Conservation (phyloP, 352 stramenopile genomes). For the Pythium aristosporum region DNA sequence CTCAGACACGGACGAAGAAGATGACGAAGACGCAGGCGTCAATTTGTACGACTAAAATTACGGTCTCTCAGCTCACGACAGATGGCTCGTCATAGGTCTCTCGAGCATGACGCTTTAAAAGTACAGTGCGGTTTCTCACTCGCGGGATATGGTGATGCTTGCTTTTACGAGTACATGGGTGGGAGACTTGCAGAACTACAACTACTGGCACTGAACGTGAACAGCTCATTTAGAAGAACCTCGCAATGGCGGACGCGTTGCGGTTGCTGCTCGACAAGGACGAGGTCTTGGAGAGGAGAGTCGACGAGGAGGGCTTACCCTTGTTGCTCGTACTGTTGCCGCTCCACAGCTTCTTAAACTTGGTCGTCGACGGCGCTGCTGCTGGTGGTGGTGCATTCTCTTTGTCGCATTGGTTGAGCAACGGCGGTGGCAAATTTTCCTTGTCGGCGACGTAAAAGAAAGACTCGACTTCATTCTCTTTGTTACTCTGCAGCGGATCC, state of each 20-base stretch:
- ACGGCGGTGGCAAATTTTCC: slow-evolving; percentile 20
- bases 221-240: slow-evolving; percentile 26
- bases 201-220: neutral
- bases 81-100: neutral
- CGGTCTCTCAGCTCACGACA: neutral
- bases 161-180: neutral
- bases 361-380: slow-evolving; percentile 1
- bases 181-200: neutral
- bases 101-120: neutral
- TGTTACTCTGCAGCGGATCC: slow-evolving; percentile 21
- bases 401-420: slow-evolving; percentile 16
- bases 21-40: slow-evolving; percentile 46
- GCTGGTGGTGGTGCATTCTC: slow-evolving; percentile 12
- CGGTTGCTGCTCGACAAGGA: slow-evolving; percentile 13
- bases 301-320: neutral
- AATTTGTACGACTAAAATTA: slow-evolving; percentile 40
- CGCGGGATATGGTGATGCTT: neutral
- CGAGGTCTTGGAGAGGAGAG: slow-evolving; percentile 6
- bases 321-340: slow-evolving; percentile 6
- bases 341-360: slow-evolving; percentile 31
- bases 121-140: slow-evolving; percentile 9
- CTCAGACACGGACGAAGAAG: slow-evolving; percentile 77
- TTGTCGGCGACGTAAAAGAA: slow-evolving; percentile 34
- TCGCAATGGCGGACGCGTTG: slow-evolving; percentile 23
- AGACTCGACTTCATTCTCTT: slow-evolving; percentile 41